These are phyloP conservation scores for Pueraria montana DNA, from an alignment of 306 rosid genomes.

Conservation along the genomic window DNA sequence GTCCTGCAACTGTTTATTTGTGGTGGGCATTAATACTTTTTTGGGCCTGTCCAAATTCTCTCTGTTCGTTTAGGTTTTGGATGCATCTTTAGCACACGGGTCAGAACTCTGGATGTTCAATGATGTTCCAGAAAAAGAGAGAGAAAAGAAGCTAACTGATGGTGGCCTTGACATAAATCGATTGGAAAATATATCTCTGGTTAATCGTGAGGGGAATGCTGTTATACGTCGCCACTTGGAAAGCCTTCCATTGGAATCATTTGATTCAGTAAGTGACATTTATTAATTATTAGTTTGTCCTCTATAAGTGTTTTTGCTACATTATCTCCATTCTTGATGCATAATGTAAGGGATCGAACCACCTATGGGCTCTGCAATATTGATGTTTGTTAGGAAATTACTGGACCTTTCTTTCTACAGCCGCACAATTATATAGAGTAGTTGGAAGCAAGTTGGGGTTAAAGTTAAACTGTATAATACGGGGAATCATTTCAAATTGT, in stretches of 20 bases:
- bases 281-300: slow-evolving; percentile 41
- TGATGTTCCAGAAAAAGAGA: slow-evolving; percentile 86
- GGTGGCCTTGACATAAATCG: slow-evolving; percentile 88
- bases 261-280: slow-evolving; percentile 81
- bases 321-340: slow-evolving; percentile 30
- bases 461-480: slow-evolving; percentile 23
- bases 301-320: slow-evolving; percentile 1
- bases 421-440: background rate
- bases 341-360: slow-evolving; percentile 18
- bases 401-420: slow-evolving; percentile 35
- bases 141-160: slow-evolving; percentile 84
- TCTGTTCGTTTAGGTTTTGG: slow-evolving; percentile 71
- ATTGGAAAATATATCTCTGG: slow-evolving; percentile 77
- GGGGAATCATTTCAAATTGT: slow-evolving; percentile 6
- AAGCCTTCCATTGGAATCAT: slow-evolving; percentile 91
- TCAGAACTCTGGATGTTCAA: slow-evolving; percentile 99
- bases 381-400: slow-evolving; percentile 25
- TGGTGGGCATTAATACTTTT: background rate
- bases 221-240: slow-evolving; percentile 92
- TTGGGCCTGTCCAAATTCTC: slow-evolving; percentile 13
- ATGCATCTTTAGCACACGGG: slow-evolving; percentile 83
- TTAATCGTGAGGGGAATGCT: slow-evolving; percentile 94
- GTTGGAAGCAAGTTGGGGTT: slow-evolving; percentile 32
- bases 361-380: slow-evolving; percentile 28
- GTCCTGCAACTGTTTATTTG: slow-evolving; percentile 15